Conservation (phyloP, 345 rosid genomes). For the Eucalyptus cloeziana region DNA sequence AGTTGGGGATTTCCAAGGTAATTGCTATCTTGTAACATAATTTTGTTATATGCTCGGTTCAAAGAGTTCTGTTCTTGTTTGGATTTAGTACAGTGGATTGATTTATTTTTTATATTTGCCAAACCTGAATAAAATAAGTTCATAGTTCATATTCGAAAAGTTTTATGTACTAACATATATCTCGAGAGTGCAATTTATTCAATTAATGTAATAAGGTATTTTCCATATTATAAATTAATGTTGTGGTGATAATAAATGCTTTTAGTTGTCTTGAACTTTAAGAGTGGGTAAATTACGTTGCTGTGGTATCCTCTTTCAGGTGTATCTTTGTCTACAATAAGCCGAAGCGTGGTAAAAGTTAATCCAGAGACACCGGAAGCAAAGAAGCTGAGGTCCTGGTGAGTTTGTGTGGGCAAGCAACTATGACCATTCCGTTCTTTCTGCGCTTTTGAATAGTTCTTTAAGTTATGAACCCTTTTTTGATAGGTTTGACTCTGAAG, state of each 20-base stretch:
- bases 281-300: not conserved
- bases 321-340: slow-evolving; percentile 63
- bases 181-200: not conserved
- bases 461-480: not conserved
- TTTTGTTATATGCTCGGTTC: not conserved
- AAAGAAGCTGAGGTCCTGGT: slow-evolving; percentile 67
- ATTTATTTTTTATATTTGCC: not conserved
- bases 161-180: not conserved
- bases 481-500: slow-evolving; percentile 79
- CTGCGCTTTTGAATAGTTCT: not conserved
- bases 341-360: slow-evolving; percentile 45
- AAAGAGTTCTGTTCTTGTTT: not conserved
- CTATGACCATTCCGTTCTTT: not conserved
- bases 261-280: not conserved
- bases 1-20: slow-evolving; percentile 96
- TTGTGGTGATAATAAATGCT: not conserved
- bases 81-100: not conserved
- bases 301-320: slow-evolving; percentile 24
- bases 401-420: not conserved
- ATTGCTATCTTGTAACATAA: not conserved
- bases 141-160: not conserved
- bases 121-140: not conserved
- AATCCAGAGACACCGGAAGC: slow-evolving; percentile 72
- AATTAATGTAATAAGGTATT: not conserved
- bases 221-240: not conserved